phyloP scores from a whole-genome alignment of 768 basidiomycete species.

The Suillus brevipes region DNA sequence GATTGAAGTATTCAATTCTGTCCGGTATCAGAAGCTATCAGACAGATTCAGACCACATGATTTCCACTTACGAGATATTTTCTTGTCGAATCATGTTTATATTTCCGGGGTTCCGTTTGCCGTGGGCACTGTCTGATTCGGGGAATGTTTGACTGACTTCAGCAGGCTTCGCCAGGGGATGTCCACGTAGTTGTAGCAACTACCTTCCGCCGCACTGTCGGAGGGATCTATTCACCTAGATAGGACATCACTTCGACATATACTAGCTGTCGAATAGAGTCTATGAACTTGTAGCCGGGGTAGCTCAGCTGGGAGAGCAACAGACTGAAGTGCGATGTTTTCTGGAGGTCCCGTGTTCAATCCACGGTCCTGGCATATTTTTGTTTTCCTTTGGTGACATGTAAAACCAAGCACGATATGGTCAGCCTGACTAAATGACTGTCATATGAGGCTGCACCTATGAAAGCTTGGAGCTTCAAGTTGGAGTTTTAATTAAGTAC shows the following conservation, averaged over 20 bases:
- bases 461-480: not conserved
- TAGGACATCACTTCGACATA: not conserved
- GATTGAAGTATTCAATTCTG: not conserved
- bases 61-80: not conserved
- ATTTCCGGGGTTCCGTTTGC: not conserved
- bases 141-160: not conserved
- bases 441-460: not conserved
- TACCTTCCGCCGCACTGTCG: not conserved
- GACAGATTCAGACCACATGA: not conserved
- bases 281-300: conserved; percentile 17
- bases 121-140: not conserved
- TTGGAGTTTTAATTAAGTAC: not conserved
- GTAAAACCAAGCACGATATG: not conserved
- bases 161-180: not conserved
- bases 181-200: not conserved
- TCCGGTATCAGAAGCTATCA: not conserved
- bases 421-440: not conserved
- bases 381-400: conserved; percentile 5
- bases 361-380: conserved; percentile 43
- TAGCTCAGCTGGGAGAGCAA: conserved; percentile 42
- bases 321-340: conserved; percentile 32
- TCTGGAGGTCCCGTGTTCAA: conserved; percentile 48
- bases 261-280: not conserved
- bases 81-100: not conserved
- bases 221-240: not conserved